phyloP scores from a whole-genome alignment of 2,329 filamentous ascomycete genomes.

The Colletotrichum euphorbiae region DNA sequence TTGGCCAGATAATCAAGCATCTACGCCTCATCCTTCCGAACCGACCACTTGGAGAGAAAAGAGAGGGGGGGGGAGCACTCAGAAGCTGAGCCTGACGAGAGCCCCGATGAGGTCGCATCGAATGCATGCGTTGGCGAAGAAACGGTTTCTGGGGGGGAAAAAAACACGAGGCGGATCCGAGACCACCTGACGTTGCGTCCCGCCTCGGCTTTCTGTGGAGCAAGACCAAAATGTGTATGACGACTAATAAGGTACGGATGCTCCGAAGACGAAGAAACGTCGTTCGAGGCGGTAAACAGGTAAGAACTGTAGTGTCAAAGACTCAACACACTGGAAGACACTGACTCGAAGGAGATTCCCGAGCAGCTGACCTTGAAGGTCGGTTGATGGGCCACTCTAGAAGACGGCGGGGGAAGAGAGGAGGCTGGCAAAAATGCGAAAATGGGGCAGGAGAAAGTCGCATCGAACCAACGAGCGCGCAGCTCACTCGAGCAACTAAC shows the following conservation, averaged over 20 bases:
- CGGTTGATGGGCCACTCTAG: background rate
- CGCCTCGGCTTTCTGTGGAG: constrained; percentile 7
- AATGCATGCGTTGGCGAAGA: constrained; percentile 32
- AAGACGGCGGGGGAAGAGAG: background rate
- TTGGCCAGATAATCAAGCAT: background rate
- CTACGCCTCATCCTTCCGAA: constrained; percentile 20
- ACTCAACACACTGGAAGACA: background rate
- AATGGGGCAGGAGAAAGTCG: constrained; percentile 9
- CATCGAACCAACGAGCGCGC: constrained; percentile 7
- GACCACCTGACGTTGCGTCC: constrained; percentile 32
- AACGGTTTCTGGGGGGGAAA: background rate
- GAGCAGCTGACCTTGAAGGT: constrained; percentile 5
- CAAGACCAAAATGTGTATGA: background rate
- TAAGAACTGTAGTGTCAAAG: background rate
- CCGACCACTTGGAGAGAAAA: background rate
- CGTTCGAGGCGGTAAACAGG: background rate
- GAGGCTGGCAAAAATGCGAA: constrained; percentile 23
- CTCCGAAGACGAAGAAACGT: background rate
- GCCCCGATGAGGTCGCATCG: constrained; percentile 11
- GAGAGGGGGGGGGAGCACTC: background rate
- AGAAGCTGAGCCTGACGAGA: background rate
- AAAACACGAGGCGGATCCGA: constrained; percentile 15
- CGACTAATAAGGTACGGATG: background rate
- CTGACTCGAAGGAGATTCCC: background rate
- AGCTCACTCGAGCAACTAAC: constrained; percentile 7